A percentile compares a stretch with the other conserved stretches of the same genome.
These are phyloP conservation scores for Trichoderma hamatum DNA, from an alignment of 2,329 filamentous ascomycete genomes.

Conservation along the genomic window DNA sequence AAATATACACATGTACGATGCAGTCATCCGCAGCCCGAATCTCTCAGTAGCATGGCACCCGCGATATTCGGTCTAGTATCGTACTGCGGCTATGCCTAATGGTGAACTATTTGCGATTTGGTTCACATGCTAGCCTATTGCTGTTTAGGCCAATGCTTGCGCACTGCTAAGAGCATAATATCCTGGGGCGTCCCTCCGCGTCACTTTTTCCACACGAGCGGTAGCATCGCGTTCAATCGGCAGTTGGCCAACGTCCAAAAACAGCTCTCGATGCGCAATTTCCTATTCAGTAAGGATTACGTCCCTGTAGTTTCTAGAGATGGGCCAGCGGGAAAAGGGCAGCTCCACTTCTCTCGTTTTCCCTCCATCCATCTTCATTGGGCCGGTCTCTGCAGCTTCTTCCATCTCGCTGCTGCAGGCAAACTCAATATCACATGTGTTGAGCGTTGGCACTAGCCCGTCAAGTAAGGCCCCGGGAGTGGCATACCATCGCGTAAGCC, in stretches of 20 bases:
- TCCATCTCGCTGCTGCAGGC: not conserved
- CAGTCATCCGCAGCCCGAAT: not conserved
- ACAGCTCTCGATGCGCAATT: not conserved
- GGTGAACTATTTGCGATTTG: not conserved
- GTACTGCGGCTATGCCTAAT: not conserved
- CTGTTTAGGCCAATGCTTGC: not conserved
- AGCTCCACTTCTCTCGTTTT: not conserved
- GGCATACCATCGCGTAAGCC: slow-evolving; percentile 5
- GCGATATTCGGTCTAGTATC: not conserved
- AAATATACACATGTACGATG: not conserved
- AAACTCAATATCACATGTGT: slow-evolving; percentile 23
- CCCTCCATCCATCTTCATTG: slow-evolving; percentile 10
- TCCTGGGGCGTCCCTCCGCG: not conserved
- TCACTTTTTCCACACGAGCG: not conserved
- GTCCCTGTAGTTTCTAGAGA: not conserved
- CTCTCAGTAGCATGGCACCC: not conserved
- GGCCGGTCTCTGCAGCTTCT: slow-evolving; percentile 17
- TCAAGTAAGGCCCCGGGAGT: slow-evolving; percentile 15
- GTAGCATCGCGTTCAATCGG: not conserved
- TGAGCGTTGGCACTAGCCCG: slow-evolving; percentile 23
- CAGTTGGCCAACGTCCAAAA: not conserved
- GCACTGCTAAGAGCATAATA: not conserved
- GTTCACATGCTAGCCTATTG: not conserved
- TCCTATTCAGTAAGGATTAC: not conserved
- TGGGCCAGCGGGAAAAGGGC: slow-evolving; percentile 15